Conservation (phyloP, 352 stramenopile species). For the Pythium coloratum region DNA sequence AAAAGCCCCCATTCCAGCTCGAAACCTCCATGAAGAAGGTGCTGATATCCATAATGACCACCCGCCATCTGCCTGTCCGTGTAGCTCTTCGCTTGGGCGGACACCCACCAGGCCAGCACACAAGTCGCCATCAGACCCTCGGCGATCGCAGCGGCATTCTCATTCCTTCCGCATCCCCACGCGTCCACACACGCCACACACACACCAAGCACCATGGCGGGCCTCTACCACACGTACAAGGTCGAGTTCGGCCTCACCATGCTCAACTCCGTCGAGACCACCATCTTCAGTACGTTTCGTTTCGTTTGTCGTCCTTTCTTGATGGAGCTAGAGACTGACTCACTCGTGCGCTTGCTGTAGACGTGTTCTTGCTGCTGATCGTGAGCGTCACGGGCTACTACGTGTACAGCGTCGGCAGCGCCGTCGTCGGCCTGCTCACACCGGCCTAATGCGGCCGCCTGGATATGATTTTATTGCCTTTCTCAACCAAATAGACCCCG, state of each 20-base stretch:
- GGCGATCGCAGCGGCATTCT: neutral
- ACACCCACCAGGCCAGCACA: too few relatives aligned
- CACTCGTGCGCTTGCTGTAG: constrained; percentile 22
- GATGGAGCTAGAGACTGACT: neutral
- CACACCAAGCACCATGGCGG: constrained; percentile 42
- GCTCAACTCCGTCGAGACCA: constrained; percentile 76
- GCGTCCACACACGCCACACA: neutral
- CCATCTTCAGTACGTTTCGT: constrained; percentile 77
- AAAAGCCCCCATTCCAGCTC: too few relatives aligned
- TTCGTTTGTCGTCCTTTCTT: neutral
- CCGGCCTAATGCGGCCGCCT: neutral
- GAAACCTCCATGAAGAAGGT: too few relatives aligned
- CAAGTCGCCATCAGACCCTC: neutral
- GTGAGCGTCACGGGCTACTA: constrained; percentile 76
- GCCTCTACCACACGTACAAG: constrained; percentile 86
- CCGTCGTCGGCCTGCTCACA: constrained; percentile 45
- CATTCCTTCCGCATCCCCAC: neutral
- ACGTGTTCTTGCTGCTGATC: constrained; percentile 71
- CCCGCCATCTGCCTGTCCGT: neutral
- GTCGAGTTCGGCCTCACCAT: constrained; percentile 86
- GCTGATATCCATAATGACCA: neutral
- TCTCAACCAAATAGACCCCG: constrained; percentile 12
- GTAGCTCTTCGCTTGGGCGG: neutral
- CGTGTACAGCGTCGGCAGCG: constrained; percentile 61
- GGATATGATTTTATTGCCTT: constrained; percentile 16